phyloP scores from a whole-genome alignment of 163 green algal species.

The Chlorella variabilis region DNA sequence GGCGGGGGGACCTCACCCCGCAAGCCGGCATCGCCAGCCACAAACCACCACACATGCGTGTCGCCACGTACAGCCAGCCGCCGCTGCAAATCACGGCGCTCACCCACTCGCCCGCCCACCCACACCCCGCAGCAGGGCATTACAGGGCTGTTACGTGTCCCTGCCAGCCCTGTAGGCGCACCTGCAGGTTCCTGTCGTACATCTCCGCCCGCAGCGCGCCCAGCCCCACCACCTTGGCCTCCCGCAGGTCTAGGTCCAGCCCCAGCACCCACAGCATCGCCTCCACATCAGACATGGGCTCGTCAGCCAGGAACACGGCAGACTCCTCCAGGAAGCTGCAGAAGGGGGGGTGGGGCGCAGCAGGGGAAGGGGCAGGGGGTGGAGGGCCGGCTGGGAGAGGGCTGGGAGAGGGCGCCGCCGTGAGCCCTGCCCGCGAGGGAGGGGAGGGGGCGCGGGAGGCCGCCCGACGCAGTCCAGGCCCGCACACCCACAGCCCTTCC shows the following conservation, averaged over 20 bases:
- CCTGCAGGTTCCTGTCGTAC: slow-evolving; percentile 47
- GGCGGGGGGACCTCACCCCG: too few species aligned
- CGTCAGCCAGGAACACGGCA: slow-evolving; percentile 40
- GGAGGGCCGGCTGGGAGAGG: too few species aligned
- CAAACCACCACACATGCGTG: too few species aligned
- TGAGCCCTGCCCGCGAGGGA: too few species aligned
- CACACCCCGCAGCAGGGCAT: background rate
- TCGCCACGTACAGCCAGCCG: too few species aligned
- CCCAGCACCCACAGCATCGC: slow-evolving; percentile 40
- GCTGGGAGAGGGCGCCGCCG: too few species aligned
- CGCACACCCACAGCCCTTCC: background rate
- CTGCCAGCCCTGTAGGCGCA: background rate
- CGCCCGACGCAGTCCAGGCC: too few species aligned
- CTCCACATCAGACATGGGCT: slow-evolving; percentile 35
- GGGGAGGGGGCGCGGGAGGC: too few species aligned
- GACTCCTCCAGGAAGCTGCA: slow-evolving; percentile 45
- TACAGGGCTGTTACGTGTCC: too few species aligned
- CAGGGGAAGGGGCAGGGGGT: background rate
- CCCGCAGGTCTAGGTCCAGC: background rate
- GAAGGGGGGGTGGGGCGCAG: background rate
- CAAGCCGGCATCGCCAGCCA: too few species aligned
- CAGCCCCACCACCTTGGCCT: slow-evolving; percentile 39
- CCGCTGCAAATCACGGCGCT: too few species aligned
- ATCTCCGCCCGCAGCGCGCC: slow-evolving; percentile 33
- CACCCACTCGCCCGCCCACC: background rate